Base-by-base conservation (phyloP, 2,329 filamentous ascomycete genomes). In the Conoideocrella luteorostrata region DNA sequence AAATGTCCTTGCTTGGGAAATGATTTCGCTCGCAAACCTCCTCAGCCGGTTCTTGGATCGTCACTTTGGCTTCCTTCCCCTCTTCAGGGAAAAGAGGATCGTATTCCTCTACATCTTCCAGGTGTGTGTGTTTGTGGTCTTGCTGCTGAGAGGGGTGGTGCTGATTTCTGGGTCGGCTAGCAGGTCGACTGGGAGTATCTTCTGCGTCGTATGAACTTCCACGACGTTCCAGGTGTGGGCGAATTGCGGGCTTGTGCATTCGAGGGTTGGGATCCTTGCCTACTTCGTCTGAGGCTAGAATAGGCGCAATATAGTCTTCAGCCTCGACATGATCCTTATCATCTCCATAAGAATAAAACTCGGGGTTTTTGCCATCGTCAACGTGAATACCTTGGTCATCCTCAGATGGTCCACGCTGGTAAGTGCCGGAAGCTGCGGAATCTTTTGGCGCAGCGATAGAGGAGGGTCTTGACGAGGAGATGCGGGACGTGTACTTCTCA, bases 1-100 rank as follows among this genome's bases (percentile, higher is more conserved):
- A 98, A 32, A 97, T 80, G 61, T 98, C 93, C 61, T 90, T 86
- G 63, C 90, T 96, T 2, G 93, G 93, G 65, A 98, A 98, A 49
- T 77, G 65, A 47, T 84, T 84, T 50, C 80, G 78, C 48, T 75
- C 68, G 50, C 79, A 72, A 50, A 74, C 73, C 40, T 72, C 68
- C 20, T 61, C 59, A 33, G 62, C 59, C 37, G 58, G 44, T 30
- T 67, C 56, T 29, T 48, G 39, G 12, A 45, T 35, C 9, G 37
- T 26, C 21, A 41, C 45, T 7, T 61, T 59, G 15, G 67, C 60
- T 42, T 74, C 69, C 44, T 80, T 77, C 4, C 77, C 74, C 13
- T 90, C 86, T 45, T 93, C 89, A 0, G 87, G 83, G 65, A 98
- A 98, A 4, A 98, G 70, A 2, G 93, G 93, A 61, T 97, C 91